Evolutionary conservation across 1,284 basidiomycete species (phyloP).

Genomic region (Rhodotorula sp.): DNA sequence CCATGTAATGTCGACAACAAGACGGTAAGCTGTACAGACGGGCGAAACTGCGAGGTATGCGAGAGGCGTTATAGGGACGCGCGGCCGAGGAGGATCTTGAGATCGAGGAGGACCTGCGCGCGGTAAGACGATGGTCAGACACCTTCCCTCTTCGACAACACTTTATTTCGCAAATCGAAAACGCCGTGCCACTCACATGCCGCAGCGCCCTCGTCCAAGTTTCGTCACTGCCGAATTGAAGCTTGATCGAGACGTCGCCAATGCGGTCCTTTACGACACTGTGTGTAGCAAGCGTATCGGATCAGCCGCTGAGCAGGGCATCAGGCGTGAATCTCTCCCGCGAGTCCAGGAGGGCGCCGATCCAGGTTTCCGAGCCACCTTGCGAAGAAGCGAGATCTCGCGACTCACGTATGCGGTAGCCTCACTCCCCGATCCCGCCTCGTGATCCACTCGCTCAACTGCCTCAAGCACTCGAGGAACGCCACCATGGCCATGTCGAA

Average conservation of each 20-base stretch:
- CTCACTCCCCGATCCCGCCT: slow-evolving; percentile 61
- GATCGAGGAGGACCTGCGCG: slow-evolving; percentile 34
- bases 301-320: no score
- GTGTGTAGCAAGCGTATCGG: not conserved
- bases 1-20: not conserved
- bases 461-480: slow-evolving; percentile 88
- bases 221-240: slow-evolving; percentile 86
- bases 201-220: slow-evolving; percentile 90
- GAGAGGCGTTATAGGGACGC: slow-evolving; percentile 21
- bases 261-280: slow-evolving; percentile 94
- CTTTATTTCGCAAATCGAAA: not conserved
- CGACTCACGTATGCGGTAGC: slow-evolving; percentile 73
- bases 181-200: slow-evolving; percentile 60
- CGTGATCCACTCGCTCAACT: slow-evolving; percentile 79
- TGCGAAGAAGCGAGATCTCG: no score
- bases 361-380: no score
- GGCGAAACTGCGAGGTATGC: not conserved
- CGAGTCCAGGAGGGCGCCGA: not conserved
- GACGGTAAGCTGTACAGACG: not conserved
- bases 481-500: slow-evolving; percentile 97
- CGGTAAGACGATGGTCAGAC: not conserved
- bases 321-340: not conserved
- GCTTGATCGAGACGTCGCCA: slow-evolving; percentile 87
- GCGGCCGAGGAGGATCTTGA: slow-evolving; percentile 37
- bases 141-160: no score